These are phyloP conservation scores for Mucor irregularis DNA, from an alignment of 371 early-diverging fungal species.

Conservation along the genomic window DNA sequence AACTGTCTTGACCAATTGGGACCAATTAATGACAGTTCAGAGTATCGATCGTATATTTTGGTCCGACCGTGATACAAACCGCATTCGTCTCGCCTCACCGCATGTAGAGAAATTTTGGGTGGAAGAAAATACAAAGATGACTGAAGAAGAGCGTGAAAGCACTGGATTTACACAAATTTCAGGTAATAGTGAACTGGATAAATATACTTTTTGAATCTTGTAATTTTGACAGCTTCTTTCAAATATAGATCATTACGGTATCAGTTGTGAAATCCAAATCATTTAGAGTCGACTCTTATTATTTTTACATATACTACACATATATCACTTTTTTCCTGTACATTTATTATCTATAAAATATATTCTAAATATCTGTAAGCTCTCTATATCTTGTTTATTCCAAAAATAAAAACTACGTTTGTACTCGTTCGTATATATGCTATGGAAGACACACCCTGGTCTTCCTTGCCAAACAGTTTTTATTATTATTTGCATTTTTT, in stretches of 20 bases:
- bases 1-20: conserved; percentile 56
- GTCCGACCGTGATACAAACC: conserved; percentile 13
- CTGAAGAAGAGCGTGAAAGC: conserved; percentile 12
- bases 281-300: not conserved
- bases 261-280: conserved; percentile 27
- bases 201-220: not conserved
- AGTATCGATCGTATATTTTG: conserved; percentile 74
- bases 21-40: conserved; percentile 55
- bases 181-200: conserved; percentile 23
- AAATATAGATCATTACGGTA: conserved; percentile 50
- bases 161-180: conserved; percentile 44
- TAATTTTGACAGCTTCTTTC: not conserved
- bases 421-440: no score
- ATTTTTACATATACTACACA: not conserved
- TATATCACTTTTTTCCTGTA: no score
- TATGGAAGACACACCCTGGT: no score
- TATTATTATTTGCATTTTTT: no score
- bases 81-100: not conserved
- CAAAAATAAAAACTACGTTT: no score
- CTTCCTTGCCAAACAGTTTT: no score
- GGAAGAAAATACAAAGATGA: conserved; percentile 27
- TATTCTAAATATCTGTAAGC: no score
- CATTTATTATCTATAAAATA: not conserved
- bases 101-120: conserved; percentile 44
- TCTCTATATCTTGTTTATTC: no score